Conservation (phyloP, 805 yeast genomes). For the Candida boidinii region DNA sequence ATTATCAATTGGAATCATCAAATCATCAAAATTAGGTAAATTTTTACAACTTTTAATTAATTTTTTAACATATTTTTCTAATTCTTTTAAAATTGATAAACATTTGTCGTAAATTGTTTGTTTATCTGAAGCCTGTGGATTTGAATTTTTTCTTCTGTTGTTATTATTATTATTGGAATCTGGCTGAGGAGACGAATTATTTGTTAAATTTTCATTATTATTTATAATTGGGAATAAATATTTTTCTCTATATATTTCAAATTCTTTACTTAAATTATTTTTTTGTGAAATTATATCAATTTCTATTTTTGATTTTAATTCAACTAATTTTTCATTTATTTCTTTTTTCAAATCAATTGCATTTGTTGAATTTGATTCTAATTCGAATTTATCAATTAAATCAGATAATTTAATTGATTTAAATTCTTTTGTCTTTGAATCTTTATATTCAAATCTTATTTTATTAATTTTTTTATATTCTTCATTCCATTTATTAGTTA, state of each 20-base stretch:
- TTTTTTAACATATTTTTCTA: slow-evolving; percentile 15
- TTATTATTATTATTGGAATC: not conserved
- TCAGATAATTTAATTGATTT: slow-evolving; percentile 20
- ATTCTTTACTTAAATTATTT: slow-evolving; percentile 27
- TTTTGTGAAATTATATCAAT: slow-evolving; percentile 27
- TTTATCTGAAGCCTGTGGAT: not conserved
- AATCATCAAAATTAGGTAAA: slow-evolving; percentile 21
- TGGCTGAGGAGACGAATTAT: no score
- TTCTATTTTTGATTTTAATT: slow-evolving; percentile 27
- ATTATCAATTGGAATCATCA: slow-evolving; percentile 20
- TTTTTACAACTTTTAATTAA: slow-evolving; percentile 14
- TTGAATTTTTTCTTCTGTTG: slow-evolving; percentile 1
- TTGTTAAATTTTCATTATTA: slow-evolving; percentile 1
- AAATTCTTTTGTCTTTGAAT: slow-evolving; percentile 4
- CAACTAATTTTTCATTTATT: slow-evolving; percentile 15
- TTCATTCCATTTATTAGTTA: slow-evolving; percentile 33
- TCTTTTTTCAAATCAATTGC: slow-evolving; percentile 13
- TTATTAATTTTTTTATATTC: slow-evolving; percentile 21
- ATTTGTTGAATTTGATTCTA: slow-evolving; percentile 24
- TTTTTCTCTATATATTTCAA: slow-evolving; percentile 33
- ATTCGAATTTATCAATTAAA: slow-evolving; percentile 22
- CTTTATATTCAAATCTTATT: slow-evolving; percentile 16
- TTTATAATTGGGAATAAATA: slow-evolving; percentile 15
- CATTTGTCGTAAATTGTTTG: slow-evolving; percentile 11
- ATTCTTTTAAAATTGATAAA: slow-evolving; percentile 10